phyloP scores from a whole-genome alignment of 2,329 filamentous ascomycete genomes.

The Penicillium hesseltinei region DNA sequence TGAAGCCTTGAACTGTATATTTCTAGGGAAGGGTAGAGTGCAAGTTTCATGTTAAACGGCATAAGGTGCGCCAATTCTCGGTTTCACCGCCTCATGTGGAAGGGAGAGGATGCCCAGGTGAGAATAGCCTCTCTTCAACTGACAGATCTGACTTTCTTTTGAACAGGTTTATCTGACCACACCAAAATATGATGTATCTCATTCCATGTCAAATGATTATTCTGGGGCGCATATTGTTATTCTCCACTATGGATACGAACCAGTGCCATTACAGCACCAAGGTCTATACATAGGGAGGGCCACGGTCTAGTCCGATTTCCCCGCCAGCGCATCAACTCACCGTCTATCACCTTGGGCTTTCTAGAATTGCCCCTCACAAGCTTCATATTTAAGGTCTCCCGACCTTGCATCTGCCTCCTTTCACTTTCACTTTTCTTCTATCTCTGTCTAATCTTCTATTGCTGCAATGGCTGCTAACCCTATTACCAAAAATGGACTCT shows the following conservation, averaged over 20 bases:
- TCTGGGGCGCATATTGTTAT: slow-evolving; percentile 18
- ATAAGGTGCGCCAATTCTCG: background rate
- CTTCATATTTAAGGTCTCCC: slow-evolving; percentile 16
- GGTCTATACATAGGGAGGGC: background rate
- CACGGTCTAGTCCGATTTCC: slow-evolving; percentile 1
- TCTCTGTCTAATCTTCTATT: background rate
- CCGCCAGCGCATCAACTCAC: slow-evolving; percentile 12
- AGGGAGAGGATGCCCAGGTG: background rate
- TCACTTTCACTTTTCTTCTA: background rate
- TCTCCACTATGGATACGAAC: background rate
- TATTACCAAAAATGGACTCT: slow-evolving; percentile 46
- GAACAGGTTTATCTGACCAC: background rate
- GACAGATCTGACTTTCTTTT: background rate
- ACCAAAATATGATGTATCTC: slow-evolving; percentile 1
- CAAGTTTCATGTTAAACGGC: background rate
- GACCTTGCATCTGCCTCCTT: background rate
- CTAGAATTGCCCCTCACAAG: slow-evolving; percentile 2
- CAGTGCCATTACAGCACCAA: slow-evolving; percentile 2
- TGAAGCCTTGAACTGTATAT: background rate
- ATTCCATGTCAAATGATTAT: background rate
- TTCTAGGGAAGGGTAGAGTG: background rate
- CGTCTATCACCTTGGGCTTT: slow-evolving; percentile 4
- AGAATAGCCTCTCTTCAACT: background rate
- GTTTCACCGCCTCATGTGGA: background rate
- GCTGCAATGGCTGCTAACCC: slow-evolving; percentile 37